Evolutionary conservation across 2,329 filamentous ascomycete species (phyloP).

Genomic region (Lizonia empirigonia): DNA sequence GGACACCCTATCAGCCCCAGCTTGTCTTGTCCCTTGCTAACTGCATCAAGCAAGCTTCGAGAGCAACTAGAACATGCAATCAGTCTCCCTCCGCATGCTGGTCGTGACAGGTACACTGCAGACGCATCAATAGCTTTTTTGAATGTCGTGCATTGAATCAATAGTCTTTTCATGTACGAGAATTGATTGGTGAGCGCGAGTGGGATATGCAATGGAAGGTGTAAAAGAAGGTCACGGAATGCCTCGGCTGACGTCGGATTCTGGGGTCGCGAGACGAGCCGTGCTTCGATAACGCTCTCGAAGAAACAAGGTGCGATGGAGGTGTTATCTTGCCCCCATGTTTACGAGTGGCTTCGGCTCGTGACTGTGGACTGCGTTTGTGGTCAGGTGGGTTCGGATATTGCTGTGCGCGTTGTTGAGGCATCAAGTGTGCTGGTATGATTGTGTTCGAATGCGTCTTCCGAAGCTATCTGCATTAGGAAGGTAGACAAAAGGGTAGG

Average conservation of each 20-base stretch:
- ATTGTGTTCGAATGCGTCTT: constrained; percentile 1
- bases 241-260: constrained; percentile 26
- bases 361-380: constrained; percentile 1
- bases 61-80: constrained; percentile 3
- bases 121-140: constrained; percentile 28
- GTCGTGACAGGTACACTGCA: constrained; percentile 23
- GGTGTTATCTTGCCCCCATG: constrained; percentile 6
- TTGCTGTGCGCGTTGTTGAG: constrained; percentile 16
- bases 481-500: constrained; percentile 6
- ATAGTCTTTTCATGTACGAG: constrained; percentile 10
- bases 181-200: constrained; percentile 8
- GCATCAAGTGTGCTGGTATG: neutral
- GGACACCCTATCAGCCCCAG: constrained; percentile 4
- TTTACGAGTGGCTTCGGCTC: constrained; percentile 4
- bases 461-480: constrained; percentile 16
- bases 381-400: constrained; percentile 5
- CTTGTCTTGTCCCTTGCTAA: neutral
- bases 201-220: constrained; percentile 36
- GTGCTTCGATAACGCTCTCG: constrained; percentile 31
- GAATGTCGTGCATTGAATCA: constrained; percentile 17
- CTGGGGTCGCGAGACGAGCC: constrained; percentile 17
- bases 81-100: constrained; percentile 3
- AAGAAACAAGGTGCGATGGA: constrained; percentile 13
- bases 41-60: constrained; percentile 8
- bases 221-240: constrained; percentile 25